Evolutionary conservation across 331 rosid genomes (phyloP).

Genomic region (Cucumis variabilis): DNA sequence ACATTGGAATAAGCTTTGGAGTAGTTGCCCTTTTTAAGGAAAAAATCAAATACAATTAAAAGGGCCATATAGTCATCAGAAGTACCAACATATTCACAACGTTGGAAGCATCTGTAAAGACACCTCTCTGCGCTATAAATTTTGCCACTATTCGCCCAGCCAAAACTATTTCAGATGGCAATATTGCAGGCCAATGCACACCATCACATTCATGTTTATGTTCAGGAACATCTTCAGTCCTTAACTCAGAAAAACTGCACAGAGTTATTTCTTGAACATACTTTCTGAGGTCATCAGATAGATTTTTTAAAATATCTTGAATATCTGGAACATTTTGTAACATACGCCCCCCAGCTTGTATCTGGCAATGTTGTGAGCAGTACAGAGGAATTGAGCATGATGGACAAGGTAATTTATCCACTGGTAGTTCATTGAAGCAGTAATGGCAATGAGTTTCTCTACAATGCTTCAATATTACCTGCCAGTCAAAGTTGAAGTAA

Average conservation of each 20-base stretch:
- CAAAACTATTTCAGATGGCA: constrained; percentile 88
- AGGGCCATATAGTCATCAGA: constrained; percentile 31
- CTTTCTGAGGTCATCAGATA: constrained; percentile 53
- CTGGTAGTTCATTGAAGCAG: constrained; percentile 89
- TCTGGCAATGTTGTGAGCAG: constrained; percentile 76
- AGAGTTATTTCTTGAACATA: constrained; percentile 56
- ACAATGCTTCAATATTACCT: constrained; percentile 79
- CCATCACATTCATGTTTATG: constrained; percentile 86
- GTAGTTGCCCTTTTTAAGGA: constrained; percentile 35
- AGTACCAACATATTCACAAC: constrained; percentile 62
- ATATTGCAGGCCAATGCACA: constrained; percentile 75
- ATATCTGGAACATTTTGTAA: constrained; percentile 39
- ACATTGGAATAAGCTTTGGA: constrained; percentile 36
- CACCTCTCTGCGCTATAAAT: constrained; percentile 45
- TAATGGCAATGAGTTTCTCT: constrained; percentile 91
- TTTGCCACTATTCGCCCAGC: constrained; percentile 74
- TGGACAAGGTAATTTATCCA: constrained; percentile 76
- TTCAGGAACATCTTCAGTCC: constrained; percentile 57
- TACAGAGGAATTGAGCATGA: constrained; percentile 83
- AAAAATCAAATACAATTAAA: constrained; percentile 22
- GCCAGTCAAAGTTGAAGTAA: constrained; percentile 26
- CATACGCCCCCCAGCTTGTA: constrained; percentile 66
- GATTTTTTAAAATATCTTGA: constrained; percentile 42
- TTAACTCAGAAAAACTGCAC: constrained; percentile 44
- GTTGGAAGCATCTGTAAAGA: constrained; percentile 41